Percentiles rank a stretch among this genome's conserved stretches.
phyloP scores from a whole-genome alignment of 1,139 yeast species.

The Pichia norvegensis region DNA sequence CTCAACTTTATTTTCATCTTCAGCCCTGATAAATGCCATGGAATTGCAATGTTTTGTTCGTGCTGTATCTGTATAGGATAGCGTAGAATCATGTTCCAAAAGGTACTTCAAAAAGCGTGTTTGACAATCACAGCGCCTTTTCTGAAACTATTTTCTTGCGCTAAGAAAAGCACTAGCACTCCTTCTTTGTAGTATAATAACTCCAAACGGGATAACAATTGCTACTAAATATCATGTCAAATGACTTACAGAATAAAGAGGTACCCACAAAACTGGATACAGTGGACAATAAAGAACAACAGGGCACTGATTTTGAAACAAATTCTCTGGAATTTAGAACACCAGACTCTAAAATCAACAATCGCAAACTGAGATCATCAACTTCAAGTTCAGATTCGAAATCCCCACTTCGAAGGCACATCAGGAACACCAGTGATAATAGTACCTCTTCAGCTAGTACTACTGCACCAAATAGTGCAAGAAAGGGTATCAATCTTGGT shows the following conservation, averaged over 20 bases:
- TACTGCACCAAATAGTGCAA: slow-evolving; percentile 12
- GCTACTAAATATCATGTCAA: not conserved
- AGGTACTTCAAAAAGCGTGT: no score
- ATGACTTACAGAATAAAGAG: not conserved
- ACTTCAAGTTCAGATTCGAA: slow-evolving; percentile 13
- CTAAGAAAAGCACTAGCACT: no score
- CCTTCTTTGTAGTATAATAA: no score
- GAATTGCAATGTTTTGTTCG: not conserved
- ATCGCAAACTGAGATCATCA: slow-evolving; percentile 13
- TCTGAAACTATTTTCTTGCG: not conserved
- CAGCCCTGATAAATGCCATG: slow-evolving; percentile 4
- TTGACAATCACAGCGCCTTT: not conserved
- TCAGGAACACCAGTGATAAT: slow-evolving; percentile 17
- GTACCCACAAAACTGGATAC: no score
- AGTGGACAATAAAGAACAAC: no score
- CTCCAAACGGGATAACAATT: not conserved
- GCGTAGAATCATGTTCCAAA: no score
- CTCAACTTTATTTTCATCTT: slow-evolving; percentile 6
- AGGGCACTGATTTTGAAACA: not conserved
- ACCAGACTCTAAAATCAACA: slow-evolving; percentile 6
- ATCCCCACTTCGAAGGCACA: slow-evolving; percentile 16
- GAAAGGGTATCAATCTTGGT: slow-evolving; percentile 26
- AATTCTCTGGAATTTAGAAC: slow-evolving; percentile 2
- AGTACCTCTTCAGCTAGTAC: slow-evolving; percentile 12
- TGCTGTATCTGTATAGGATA: not conserved